Percentiles rank a stretch among this genome's conserved stretches.
These are phyloP conservation scores for Wickerhamiella spandovensis DNA, from an alignment of 805 yeast species.

Conservation along the genomic window DNA sequence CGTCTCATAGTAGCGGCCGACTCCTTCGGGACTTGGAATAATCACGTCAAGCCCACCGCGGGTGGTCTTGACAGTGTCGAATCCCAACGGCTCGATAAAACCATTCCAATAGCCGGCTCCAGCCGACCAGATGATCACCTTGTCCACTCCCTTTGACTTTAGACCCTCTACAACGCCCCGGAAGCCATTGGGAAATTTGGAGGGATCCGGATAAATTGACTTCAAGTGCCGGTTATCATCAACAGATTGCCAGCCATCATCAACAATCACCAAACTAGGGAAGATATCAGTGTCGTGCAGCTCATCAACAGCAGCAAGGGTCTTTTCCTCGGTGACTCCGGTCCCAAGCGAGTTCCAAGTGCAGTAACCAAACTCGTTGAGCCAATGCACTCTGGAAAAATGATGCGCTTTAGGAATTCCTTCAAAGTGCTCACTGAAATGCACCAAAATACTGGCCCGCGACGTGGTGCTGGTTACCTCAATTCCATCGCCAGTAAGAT, in stretches of 20 bases:
- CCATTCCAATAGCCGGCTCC: slow-evolving; percentile 24
- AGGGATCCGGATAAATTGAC: slow-evolving; percentile 16
- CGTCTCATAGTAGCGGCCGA: slow-evolving; percentile 17
- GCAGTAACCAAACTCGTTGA: slow-evolving; percentile 21
- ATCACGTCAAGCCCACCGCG: slow-evolving; percentile 2
- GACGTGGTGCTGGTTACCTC: not conserved
- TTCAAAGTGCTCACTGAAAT: not conserved
- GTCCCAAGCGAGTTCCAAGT: slow-evolving; percentile 24
- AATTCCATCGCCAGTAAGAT: not conserved
- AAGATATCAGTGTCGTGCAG: slow-evolving; percentile 15
- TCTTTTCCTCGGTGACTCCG: slow-evolving; percentile 13
- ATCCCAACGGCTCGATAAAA: slow-evolving; percentile 14
- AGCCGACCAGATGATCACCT: slow-evolving; percentile 25
- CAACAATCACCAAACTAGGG: slow-evolving; percentile 18
- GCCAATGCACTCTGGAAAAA: slow-evolving; percentile 12
- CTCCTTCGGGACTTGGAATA: slow-evolving; percentile 8
- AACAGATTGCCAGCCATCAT: slow-evolving; percentile 24
- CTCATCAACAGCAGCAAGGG: slow-evolving; percentile 15
- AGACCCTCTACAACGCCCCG: slow-evolving; percentile 17
- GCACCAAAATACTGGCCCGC: not conserved
- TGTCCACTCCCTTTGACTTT: slow-evolving; percentile 14
- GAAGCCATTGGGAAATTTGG: slow-evolving; percentile 21
- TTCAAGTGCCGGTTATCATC: slow-evolving; percentile 14
- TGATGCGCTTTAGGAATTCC: not conserved
- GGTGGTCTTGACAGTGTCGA: slow-evolving; percentile 13